Conservation (phyloP, 352 stramenopile species). For the Thalassiosira livingstoniorum region DNA sequence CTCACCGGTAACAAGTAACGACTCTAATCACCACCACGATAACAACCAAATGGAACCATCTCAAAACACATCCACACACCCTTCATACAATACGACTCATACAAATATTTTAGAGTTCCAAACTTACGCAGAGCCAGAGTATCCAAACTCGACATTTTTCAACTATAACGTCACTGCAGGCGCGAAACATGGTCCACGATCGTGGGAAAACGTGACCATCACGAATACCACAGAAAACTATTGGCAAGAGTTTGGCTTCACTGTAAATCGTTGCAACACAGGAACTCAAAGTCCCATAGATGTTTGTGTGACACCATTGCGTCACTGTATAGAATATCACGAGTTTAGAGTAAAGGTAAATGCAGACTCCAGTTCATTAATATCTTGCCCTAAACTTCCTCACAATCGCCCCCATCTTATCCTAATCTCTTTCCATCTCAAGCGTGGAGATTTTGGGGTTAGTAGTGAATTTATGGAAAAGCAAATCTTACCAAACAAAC, state of each 20-base stretch:
- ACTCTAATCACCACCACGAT: neutral
- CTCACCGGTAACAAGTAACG: neutral
- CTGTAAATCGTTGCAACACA: conserved; percentile 36
- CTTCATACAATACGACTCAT: neutral
- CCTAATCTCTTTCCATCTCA: neutral
- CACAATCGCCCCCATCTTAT: neutral
- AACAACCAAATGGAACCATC: neutral
- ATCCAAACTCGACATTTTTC: conserved; percentile 37
- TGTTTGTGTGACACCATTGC: conserved; percentile 52
- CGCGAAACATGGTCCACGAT: conserved; percentile 28
- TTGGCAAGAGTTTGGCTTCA: conserved; percentile 50
- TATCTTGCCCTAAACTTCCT: neutral
- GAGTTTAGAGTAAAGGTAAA: conserved; percentile 69
- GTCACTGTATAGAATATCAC: conserved; percentile 68
- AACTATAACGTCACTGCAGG: conserved; percentile 40
- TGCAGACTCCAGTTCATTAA: neutral
- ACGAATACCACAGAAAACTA: conserved; percentile 39
- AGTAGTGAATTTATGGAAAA: conserved; percentile 46
- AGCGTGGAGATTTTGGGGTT: conserved; percentile 68
- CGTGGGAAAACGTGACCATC: conserved; percentile 27
- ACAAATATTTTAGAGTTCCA: conserved; percentile 6
- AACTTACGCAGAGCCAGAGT: conserved; percentile 20
- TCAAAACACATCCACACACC: neutral
- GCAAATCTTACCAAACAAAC: conserved; percentile 58
- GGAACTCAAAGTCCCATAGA: conserved; percentile 79